These are phyloP conservation scores for Bipolaris zeicola DNA, from an alignment of 2,329 filamentous ascomycete species.

Conservation along the genomic window DNA sequence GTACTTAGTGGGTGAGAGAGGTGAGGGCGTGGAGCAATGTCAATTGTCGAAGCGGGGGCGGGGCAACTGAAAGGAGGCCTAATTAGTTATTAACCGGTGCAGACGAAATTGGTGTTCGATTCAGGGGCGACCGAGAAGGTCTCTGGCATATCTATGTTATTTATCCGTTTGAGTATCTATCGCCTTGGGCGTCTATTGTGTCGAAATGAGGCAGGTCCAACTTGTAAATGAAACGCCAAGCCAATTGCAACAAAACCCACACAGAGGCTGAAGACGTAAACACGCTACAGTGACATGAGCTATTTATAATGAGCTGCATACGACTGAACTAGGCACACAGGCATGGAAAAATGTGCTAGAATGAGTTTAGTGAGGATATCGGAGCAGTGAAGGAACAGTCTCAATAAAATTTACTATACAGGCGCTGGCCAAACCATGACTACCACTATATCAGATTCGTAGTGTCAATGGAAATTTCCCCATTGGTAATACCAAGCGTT, in stretches of 20 bases:
- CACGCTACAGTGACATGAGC: neutral
- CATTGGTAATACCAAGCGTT: neutral
- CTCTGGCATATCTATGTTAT: neutral
- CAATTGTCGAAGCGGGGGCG: neutral
- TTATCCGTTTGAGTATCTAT: neutral
- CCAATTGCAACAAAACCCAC: neutral
- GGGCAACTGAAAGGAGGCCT: neutral
- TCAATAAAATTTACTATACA: neutral
- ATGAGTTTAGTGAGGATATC: neutral
- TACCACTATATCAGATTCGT: neutral
- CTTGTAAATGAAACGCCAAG: neutral
- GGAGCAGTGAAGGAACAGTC: neutral
- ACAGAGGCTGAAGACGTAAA: neutral
- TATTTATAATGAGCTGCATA: neutral
- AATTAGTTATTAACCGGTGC: neutral
- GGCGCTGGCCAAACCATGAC: neutral
- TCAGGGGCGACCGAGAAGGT: neutral
- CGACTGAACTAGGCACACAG: neutral
- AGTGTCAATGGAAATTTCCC: neutral
- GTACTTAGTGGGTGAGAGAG: neutral
- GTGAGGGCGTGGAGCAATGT: neutral
- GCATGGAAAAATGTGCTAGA: neutral
- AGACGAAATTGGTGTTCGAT: neutral
- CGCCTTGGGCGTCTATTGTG: neutral
- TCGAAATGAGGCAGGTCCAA: neutral